Base-by-base conservation (phyloP, 2,329 filamentous ascomycete species). In the Lojkania enalia region DNA sequence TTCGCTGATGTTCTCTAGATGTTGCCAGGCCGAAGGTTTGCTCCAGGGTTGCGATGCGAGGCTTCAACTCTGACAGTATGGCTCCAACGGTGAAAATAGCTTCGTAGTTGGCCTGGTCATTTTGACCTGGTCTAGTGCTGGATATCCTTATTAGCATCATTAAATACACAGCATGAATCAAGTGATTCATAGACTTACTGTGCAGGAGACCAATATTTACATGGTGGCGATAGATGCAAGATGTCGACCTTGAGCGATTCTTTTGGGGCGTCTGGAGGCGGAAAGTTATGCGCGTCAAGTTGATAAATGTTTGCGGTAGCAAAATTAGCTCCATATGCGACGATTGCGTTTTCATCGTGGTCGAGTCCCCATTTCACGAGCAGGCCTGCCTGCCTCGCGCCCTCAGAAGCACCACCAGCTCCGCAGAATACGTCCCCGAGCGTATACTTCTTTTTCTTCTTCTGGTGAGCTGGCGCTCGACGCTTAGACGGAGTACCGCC, bases 341-440 rank as follows among this genome's bases (percentile, higher is more conserved):
- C 5, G 7, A 61, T 42, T 0, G 54, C 54, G 0, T 3, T 5
- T 6, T 52, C 14, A 7, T 63, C 48, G 1, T 41, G 41, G n/a
- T 64, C 60, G 1, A 62, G 18, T 2, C 55, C 57, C 49, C 48
- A 57, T 0, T 5, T 1, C 0, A 61, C 35, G 1, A 18, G 1
- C 5, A 54, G 37, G 0, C 52, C 57, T 0, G 60, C 60, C 20
- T 55, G 46, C 1, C 15, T n/a, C 3, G 60, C 61, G 13, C 60
- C 61, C 30, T 46, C 25, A 4, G 55, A 58, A 0, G 52, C 49
- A 18, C 60, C 60, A 14, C 61, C 61, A n/a, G 37, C 43, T 2
- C 61, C 58, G 20, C 57, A 61, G 27, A 56, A 64, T 0, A 18
- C 23, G 14, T 64, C 61, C 0, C 42, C 56, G 15, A 58, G 54